A percentile compares a stretch with the other conserved stretches of the same genome.
Evolutionary conservation across 129 eudicot genomes (phyloP).

Genomic region (Pseudognaphalium luteoalbum): DNA sequence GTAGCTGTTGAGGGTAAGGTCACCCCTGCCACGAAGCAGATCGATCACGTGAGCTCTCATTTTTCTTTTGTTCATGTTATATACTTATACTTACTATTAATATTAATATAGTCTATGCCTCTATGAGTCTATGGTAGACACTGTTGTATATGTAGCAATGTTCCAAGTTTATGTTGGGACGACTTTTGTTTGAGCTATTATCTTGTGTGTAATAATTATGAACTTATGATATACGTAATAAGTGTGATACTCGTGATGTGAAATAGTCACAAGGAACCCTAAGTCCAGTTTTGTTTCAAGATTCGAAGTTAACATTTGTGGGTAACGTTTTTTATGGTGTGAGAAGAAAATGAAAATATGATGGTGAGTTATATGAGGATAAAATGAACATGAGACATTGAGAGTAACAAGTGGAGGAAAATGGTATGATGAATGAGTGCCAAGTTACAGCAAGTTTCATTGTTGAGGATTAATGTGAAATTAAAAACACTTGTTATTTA

Average conservation of each 20-base stretch:
- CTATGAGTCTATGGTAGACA: too few relatives aligned
- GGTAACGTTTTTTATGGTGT: neutral
- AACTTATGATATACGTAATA: too few relatives aligned
- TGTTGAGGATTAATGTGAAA: neutral
- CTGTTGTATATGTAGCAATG: conserved; percentile 3
- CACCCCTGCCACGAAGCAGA: conserved; percentile 90
- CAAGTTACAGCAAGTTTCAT: neutral
- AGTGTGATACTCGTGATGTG: neutral
- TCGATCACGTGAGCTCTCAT: conserved; percentile 80
- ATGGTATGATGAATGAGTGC: neutral
- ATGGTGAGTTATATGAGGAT: neutral
- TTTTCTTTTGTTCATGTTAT: conserved; percentile 7
- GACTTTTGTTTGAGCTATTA: conserved; percentile 6
- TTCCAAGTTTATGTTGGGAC: neutral
- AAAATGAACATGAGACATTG: neutral
- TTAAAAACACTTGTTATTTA: neutral
- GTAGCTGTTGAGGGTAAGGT: conserved; percentile 75
- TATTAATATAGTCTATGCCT: too few relatives aligned
- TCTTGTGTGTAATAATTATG: neutral
- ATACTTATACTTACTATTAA: neutral
- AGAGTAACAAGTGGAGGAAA: neutral
- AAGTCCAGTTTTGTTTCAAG: neutral
- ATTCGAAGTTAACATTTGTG: neutral
- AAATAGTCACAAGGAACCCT: neutral
- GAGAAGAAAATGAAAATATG: conserved; percentile 8